Base-by-base conservation (phyloP, 1,284 basidiomycete genomes). In the Malassezia dermatis region DNA sequence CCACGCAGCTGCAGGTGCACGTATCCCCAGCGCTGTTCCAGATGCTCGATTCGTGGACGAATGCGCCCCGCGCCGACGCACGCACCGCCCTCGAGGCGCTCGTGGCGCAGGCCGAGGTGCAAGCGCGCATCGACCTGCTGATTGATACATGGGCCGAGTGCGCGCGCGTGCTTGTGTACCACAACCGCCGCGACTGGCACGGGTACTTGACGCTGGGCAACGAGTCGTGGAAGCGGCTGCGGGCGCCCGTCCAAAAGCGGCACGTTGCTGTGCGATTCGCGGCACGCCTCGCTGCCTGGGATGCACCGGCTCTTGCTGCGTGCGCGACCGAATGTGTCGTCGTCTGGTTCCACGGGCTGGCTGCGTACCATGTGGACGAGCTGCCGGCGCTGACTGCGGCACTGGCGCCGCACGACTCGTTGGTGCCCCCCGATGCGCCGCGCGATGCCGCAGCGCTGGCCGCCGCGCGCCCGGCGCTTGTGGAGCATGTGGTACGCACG, bases 111-210 rank as follows among this genome's bases (percentile, higher is more conserved):
- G 77, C 65, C 7, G 61, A 65, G 66, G 63, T 67, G 56, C 41
- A 74, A 71, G 53, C 75, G 76, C 61, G 69, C 30, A 58, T 72
- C 1, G 80, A 82, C 60, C 69, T 77, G 34, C 82, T 87, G 76
- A 80, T 88, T 19, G 81, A 84, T 59, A 85, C 83, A 65, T 91
- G 87, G 86, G 79, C 85, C 3, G 82, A 83, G 8, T 89, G 85
- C 64, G 83, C 81, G 0, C 79, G 80, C 32, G 80, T 87, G 21
- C 69, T 85, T 11, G 81, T 86, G 8, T 80, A 82, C 51, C 83
- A 84, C 57, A 78, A 78, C 11, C 73, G 78, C 55, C 66, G 86
- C 81, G 79, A 81, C 37, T 89, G 88, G 88, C 71, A 77, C 1
- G 73, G 78, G 23, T 86, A 82, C 67, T 75, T 86, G 40, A 75